A percentile compares a stretch with the other conserved stretches of the same genome.
Evolutionary conservation across 768 basidiomycete species (phyloP).

Genomic region (Gelatoporia subvermispora): DNA sequence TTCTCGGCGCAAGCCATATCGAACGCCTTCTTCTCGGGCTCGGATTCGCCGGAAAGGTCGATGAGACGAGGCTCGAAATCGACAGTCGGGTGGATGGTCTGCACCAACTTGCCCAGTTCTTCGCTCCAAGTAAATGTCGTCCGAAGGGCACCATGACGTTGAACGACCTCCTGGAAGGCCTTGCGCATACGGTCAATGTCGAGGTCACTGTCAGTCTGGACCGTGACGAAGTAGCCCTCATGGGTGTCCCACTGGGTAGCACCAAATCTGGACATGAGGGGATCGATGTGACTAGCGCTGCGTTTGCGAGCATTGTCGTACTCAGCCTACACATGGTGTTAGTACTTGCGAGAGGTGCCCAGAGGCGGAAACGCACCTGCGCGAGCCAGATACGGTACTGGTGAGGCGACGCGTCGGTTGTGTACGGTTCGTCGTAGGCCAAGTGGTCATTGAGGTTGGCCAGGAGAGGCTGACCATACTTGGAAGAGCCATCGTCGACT

Average conservation of each 20-base stretch:
- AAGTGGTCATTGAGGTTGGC: slow-evolving; percentile 26
- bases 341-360: neutral
- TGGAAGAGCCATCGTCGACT: slow-evolving; percentile 21
- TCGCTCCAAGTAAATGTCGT: slow-evolving; percentile 27
- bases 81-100: slow-evolving; percentile 25
- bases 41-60: slow-evolving; percentile 24
- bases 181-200: slow-evolving; percentile 24
- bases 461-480: slow-evolving; percentile 24
- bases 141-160: slow-evolving; percentile 26
- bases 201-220: slow-evolving; percentile 19
- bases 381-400: slow-evolving; percentile 27
- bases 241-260: slow-evolving; percentile 30
- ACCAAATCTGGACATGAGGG: slow-evolving; percentile 28
- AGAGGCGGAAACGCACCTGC: slow-evolving; percentile 17
- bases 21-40: slow-evolving; percentile 23
- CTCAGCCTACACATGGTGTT: slow-evolving; percentile 13
- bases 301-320: slow-evolving; percentile 26
- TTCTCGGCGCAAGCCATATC: slow-evolving; percentile 22
- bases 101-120: slow-evolving; percentile 23
- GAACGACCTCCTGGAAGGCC: slow-evolving; percentile 23
- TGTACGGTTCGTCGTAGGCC: slow-evolving; percentile 28
- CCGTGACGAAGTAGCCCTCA: slow-evolving; percentile 19
- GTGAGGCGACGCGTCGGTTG: slow-evolving; percentile 20
- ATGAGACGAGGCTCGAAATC: slow-evolving; percentile 19
- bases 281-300: slow-evolving; percentile 23